Conservation (phyloP, 1,284 basidiomycete species). For the Marasmius oreades region DNA sequence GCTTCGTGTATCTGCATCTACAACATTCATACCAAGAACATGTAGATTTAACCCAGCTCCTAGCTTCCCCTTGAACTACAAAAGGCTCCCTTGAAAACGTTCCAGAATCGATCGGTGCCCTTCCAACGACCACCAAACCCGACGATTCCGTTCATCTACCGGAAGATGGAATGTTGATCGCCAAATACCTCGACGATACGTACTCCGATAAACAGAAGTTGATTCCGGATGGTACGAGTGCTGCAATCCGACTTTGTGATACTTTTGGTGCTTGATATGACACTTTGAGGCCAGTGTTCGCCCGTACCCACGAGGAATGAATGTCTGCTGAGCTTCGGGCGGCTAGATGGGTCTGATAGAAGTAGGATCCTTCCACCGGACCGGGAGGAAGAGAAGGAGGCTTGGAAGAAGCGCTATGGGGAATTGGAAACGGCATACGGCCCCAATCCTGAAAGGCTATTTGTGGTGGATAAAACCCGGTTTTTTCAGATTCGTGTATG, state of each 20-base stretch:
- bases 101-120: background rate
- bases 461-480: conserved; percentile 24
- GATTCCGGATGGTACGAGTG: conserved; percentile 25
- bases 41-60: too few species aligned
- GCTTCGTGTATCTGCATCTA: too few species aligned
- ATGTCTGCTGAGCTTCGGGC: too few species aligned
- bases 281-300: too few species aligned
- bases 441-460: conserved; percentile 17
- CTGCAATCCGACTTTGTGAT: conserved; percentile 28
- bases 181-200: conserved; percentile 40
- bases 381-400: background rate
- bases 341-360: too few species aligned
- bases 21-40: too few species aligned
- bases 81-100: background rate
- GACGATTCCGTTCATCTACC: conserved; percentile 23
- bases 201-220: conserved; percentile 35
- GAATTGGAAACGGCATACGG: conserved; percentile 14
- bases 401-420: background rate
- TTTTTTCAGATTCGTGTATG: conserved; percentile 30
- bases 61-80: conserved; percentile 2
- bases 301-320: too few species aligned
- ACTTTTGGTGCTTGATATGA: too few species aligned
- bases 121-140: background rate
- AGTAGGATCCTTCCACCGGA: too few species aligned
- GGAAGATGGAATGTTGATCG: conserved; percentile 38